Base-by-base conservation (phyloP, 768 basidiomycete species). In the Lyophyllum atratum region DNA sequence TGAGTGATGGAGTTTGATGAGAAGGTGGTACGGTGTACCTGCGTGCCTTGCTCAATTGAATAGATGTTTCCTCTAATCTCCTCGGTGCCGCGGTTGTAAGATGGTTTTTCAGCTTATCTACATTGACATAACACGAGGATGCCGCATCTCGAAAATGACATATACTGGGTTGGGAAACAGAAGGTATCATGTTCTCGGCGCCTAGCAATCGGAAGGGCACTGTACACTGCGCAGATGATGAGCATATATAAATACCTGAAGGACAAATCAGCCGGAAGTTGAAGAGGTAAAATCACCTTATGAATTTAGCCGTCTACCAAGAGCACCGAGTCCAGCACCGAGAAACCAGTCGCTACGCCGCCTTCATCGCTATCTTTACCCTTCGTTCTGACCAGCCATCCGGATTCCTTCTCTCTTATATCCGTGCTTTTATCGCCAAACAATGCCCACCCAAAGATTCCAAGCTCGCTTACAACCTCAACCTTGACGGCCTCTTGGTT, bases 321-420 rank as follows among this genome's bases (percentile, higher is more conserved):
- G 12, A 90, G 69, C 48, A 90, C 62, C 1, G 86, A 88, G 68
- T 92, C 90, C 47, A 92, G 68, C 5, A 90, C 89, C 2, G 86
- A 87, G 66, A 87, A 90, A 12, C 93, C 93, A 47, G 88, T 87
- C 3, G 90, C 91, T 3, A 94, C 88, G 3, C 95, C 94, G 5
- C 95, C 95, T 67, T 99, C 96, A 67, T 98, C 89, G 55, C 86
- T 92, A 42, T 93, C 93, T 66, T 85, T 87, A 4, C 89, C 92
- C 66, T 97, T 98, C 6, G 95, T 98, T 61, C 95, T 75, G 48
- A 97, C 80, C 66, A 98, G 66, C 82, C 92, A 94, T 17, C 95
- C 95, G 1, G 80, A 87, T 56, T 86, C 83, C 60, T 81, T 79
- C 68, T 93, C 89, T 52, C 79, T 73, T 43, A 84, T 67, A 26